phyloP scores from a whole-genome alignment of 129 eudicot species.

The Deinandra increscens region DNA sequence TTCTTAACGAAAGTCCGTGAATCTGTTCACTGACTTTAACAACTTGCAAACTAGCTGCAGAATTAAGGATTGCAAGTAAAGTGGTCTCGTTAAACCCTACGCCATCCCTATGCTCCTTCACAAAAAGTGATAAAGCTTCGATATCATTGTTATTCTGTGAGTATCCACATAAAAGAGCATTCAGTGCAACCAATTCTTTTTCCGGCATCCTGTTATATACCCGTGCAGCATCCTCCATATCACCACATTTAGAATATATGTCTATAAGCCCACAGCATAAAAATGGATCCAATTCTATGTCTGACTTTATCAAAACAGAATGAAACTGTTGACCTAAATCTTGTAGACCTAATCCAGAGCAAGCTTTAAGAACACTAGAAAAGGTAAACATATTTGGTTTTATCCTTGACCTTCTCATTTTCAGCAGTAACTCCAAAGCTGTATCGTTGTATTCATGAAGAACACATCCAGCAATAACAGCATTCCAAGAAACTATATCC shows the following conservation, averaged over 20 bases:
- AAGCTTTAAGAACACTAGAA: slow-evolving; percentile 87
- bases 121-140: slow-evolving; percentile 52
- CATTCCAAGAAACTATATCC: slow-evolving; percentile 91
- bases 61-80: slow-evolving; percentile 57
- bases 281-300: slow-evolving; percentile 52
- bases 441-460: slow-evolving; percentile 54
- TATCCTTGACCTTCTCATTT: slow-evolving; percentile 57
- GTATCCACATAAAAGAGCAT: slow-evolving; percentile 66
- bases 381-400: slow-evolving; percentile 69
- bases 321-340: slow-evolving; percentile 75
- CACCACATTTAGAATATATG: slow-evolving; percentile 70
- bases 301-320: slow-evolving; percentile 55
- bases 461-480: slow-evolving; percentile 79
- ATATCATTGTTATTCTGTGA: slow-evolving; percentile 47
- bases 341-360: slow-evolving; percentile 56
- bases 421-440: slow-evolving; percentile 50
- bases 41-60: slow-evolving; percentile 56
- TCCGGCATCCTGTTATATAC: slow-evolving; percentile 56
- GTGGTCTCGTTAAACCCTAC: slow-evolving; percentile 63
- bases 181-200: slow-evolving; percentile 54
- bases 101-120: slow-evolving; percentile 36
- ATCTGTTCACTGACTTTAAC: slow-evolving; percentile 43
- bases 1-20: slow-evolving; percentile 59
- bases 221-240: slow-evolving; percentile 50
- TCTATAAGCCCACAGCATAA: slow-evolving; percentile 71